Conservation (phyloP, 2,329 filamentous ascomycete species). For the Venturia carpophila region DNA sequence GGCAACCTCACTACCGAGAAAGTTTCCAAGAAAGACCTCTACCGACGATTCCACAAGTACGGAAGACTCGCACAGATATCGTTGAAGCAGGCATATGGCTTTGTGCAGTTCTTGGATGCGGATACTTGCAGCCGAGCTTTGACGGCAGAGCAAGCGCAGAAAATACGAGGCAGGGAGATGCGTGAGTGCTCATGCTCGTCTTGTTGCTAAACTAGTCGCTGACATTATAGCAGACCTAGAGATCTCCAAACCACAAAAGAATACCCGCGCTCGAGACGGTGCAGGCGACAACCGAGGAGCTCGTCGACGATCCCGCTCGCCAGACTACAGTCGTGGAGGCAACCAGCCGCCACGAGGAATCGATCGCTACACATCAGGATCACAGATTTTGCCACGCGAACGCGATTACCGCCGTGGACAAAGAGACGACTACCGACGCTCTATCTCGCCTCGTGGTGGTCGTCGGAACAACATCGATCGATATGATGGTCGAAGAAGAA, state of each 20-base stretch:
- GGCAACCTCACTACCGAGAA: conserved; percentile 89
- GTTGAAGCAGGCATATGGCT: conserved; percentile 93
- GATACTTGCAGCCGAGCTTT: conserved; percentile 69
- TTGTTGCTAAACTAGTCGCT: conserved; percentile 20
- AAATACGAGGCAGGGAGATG: conserved; percentile 84
- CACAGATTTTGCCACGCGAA: conserved; percentile 32
- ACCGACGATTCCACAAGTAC: conserved; percentile 78
- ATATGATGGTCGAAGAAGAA: conserved; percentile 44
- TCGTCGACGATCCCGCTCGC: conserved; percentile 52
- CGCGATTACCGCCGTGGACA: conserved; percentile 37
- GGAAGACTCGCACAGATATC: conserved; percentile 89
- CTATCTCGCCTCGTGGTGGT: conserved; percentile 27
- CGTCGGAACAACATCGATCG: conserved; percentile 38
- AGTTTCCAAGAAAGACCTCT: conserved; percentile 88
- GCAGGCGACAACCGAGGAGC: conserved; percentile 35
- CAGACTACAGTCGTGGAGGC: conserved; percentile 48
- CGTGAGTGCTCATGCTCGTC: conserved; percentile 28
- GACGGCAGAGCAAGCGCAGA: conserved; percentile 66
- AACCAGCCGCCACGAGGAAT: conserved; percentile 45
- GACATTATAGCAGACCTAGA: conserved; percentile 59
- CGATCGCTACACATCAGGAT: conserved; percentile 32
- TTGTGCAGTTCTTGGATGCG: conserved; percentile 82
- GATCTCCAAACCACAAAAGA: conserved; percentile 80
- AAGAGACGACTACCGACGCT: conserved; percentile 27
- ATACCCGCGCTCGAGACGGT: conserved; percentile 48